Conservation (phyloP, 179 eudicot species). For the Heliamphora pulchella region DNA sequence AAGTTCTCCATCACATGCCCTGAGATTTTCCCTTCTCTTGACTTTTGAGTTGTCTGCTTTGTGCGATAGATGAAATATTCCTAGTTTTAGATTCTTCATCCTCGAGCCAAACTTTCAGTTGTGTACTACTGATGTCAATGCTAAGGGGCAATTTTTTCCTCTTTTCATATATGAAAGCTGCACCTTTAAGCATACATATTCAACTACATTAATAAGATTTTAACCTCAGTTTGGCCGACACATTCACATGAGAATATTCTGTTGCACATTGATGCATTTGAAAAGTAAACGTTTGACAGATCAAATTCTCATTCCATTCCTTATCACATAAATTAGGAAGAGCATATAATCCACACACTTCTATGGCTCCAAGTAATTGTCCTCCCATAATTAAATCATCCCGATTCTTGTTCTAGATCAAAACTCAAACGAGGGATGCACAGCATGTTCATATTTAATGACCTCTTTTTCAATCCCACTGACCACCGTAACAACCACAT, state of each 20-base stretch:
- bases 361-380: background rate
- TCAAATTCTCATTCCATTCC: background rate
- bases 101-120: background rate
- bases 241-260: background rate
- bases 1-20: background rate
- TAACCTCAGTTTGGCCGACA: background rate
- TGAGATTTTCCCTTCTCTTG: background rate
- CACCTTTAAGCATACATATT: background rate
- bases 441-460: background rate
- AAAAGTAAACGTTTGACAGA: background rate
- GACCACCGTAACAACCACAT: background rate
- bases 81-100: background rate
- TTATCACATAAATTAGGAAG: background rate
- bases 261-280: background rate
- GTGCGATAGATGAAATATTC: background rate
- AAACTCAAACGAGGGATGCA: background rate
- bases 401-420: background rate
- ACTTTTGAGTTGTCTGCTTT: background rate
- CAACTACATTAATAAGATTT: background rate
- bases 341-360: background rate
- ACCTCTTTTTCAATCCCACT: background rate
- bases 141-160: background rate
- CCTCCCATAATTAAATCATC: background rate
- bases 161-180: background rate
- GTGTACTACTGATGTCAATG: background rate